Evolutionary conservation across 2,329 filamentous ascomycete species (phyloP).

Genomic region (Aspergillus calidoustus): DNA sequence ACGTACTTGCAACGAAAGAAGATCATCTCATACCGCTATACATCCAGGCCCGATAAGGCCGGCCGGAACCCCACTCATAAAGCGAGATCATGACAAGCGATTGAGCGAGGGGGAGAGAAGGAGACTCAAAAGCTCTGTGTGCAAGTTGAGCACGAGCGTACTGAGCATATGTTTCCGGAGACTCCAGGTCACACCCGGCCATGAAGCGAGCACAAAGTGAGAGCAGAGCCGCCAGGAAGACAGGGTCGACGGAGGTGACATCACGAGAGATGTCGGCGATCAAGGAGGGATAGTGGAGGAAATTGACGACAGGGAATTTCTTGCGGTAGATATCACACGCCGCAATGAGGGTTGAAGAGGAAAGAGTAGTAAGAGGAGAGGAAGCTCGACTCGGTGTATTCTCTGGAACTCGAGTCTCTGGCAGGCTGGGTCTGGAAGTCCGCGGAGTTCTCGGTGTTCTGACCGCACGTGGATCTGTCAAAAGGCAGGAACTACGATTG

Average conservation of each 20-base stretch:
- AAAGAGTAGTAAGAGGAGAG: slow-evolving; percentile 29
- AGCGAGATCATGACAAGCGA: slow-evolving; percentile 43
- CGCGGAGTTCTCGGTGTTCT: slow-evolving; percentile 9
- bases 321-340: slow-evolving; percentile 43
- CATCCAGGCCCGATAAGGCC: slow-evolving; percentile 45
- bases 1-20: not conserved
- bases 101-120: slow-evolving; percentile 41
- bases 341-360: slow-evolving; percentile 36
- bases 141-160: slow-evolving; percentile 39
- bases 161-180: slow-evolving; percentile 37
- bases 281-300: slow-evolving; percentile 43
- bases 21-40: slow-evolving; percentile 37
- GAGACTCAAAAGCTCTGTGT: slow-evolving; percentile 37
- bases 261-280: slow-evolving; percentile 40
- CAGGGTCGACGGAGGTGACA: slow-evolving; percentile 35
- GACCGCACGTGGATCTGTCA: slow-evolving; percentile 37
- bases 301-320: slow-evolving; percentile 44
- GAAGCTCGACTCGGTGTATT: slow-evolving; percentile 1
- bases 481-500: slow-evolving; percentile 29
- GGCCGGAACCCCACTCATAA: slow-evolving; percentile 43
- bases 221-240: slow-evolving; percentile 40
- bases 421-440: not conserved
- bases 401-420: not conserved
- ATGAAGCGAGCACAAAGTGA: slow-evolving; percentile 42
- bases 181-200: slow-evolving; percentile 27